Conservation (phyloP, 495 filamentous ascomycete genomes). For the Elaphomyces granulatus region DNA sequence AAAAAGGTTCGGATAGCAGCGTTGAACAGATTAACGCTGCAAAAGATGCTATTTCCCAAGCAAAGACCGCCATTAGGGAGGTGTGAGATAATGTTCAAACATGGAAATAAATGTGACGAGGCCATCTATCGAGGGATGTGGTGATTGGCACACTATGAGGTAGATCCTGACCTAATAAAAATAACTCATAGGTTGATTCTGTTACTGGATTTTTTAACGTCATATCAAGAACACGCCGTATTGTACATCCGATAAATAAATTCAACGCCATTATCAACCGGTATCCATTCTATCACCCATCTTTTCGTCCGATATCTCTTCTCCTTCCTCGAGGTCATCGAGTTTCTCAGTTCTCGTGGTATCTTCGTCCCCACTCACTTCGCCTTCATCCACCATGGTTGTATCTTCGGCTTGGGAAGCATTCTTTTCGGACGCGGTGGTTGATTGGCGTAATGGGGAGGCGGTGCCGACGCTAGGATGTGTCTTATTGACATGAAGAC, state of each 20-base stretch:
- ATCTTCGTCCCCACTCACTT: slow-evolving; percentile 36
- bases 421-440: slow-evolving; percentile 19
- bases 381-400: slow-evolving; percentile 50
- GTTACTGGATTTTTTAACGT: too few relatives aligned
- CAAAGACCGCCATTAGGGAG: slow-evolving; percentile 34
- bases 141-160: too few relatives aligned
- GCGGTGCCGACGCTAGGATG: slow-evolving; percentile 13
- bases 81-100: slow-evolving; percentile 14
- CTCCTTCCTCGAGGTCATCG: slow-evolving; percentile 34
- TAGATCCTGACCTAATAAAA: too few relatives aligned
- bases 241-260: too few relatives aligned
- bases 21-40: slow-evolving; percentile 40
- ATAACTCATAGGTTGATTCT: too few relatives aligned
- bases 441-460: slow-evolving; percentile 31
- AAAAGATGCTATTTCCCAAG: slow-evolving; percentile 47
- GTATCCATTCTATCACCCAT: slow-evolving; percentile 57
- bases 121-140: too few relatives aligned
- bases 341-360: slow-evolving; percentile 12
- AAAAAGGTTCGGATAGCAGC: slow-evolving; percentile 34
- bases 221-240: too few relatives aligned
- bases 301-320: slow-evolving; percentile 36
- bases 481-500: slow-evolving; percentile 25
- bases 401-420: slow-evolving; percentile 29
- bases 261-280: slow-evolving; percentile 19
- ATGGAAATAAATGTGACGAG: too few relatives aligned